These are phyloP conservation scores for Ophiostoma perfectum DNA, from an alignment of 2,329 filamentous ascomycete genomes.

Conservation along the genomic window DNA sequence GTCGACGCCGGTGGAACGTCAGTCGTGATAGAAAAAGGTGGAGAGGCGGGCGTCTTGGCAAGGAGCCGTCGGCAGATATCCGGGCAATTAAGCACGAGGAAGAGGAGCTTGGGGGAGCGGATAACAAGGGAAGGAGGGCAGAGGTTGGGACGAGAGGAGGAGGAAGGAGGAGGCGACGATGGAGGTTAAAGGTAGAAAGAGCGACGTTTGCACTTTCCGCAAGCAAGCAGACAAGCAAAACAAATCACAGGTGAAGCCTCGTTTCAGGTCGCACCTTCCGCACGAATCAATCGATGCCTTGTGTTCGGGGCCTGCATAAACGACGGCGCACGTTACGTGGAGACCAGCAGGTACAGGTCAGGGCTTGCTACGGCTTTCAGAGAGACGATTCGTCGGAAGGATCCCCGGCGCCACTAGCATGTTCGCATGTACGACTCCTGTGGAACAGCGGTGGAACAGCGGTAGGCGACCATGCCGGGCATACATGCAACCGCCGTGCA, in stretches of 20 bases:
- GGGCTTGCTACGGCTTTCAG: too few relatives aligned
- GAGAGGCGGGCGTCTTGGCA: slow-evolving; percentile 10
- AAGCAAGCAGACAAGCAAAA: background rate
- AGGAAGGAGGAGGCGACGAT: too few relatives aligned
- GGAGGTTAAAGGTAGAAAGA: background rate
- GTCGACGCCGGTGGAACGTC: background rate
- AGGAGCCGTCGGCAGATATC: slow-evolving; percentile 2
- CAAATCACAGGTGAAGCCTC: background rate
- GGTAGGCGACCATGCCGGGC: background rate
- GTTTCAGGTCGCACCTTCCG: background rate
- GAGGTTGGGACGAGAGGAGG: background rate
- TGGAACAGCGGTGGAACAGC: background rate
- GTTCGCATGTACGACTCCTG: background rate
- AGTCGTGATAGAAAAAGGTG: background rate
- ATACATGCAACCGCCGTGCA: slow-evolving; percentile 5
- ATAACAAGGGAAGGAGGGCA: background rate
- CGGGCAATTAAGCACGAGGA: background rate
- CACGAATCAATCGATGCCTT: slow-evolving; percentile 9
- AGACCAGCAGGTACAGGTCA: background rate
- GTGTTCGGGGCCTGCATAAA: background rate
- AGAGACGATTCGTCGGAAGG: background rate
- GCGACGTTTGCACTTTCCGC: background rate
- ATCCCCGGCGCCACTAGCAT: background rate
- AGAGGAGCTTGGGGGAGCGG: background rate
- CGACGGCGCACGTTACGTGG: background rate